Conservation (phyloP, 768 basidiomycete species). For the Panus rudis region DNA sequence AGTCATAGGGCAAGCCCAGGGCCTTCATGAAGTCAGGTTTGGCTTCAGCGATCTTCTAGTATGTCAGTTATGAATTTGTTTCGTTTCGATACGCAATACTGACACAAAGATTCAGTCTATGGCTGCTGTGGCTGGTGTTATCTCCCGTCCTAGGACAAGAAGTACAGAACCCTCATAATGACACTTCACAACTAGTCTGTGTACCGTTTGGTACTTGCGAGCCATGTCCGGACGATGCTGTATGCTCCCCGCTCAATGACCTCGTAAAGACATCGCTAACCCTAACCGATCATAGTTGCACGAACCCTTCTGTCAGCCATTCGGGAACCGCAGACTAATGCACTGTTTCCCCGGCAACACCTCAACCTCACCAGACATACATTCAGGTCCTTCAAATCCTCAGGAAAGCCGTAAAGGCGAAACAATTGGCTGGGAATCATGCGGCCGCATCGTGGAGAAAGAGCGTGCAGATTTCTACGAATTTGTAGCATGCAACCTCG, state of each 20-base stretch:
- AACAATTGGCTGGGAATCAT: slow-evolving; percentile 75
- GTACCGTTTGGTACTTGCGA: slow-evolving; percentile 52
- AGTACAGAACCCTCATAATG: slow-evolving; percentile 2
- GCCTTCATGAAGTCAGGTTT: too few relatives aligned
- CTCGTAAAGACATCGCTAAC: not conserved
- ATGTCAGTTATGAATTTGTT: too few relatives aligned
- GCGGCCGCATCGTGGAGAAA: slow-evolving; percentile 73
- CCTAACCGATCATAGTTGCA: slow-evolving; percentile 41
- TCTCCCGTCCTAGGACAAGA: too few relatives aligned
- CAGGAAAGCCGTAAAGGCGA: slow-evolving; percentile 5
- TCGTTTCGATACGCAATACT: too few relatives aligned
- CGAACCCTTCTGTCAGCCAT: slow-evolving; percentile 93
- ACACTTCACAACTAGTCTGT: slow-evolving; percentile 25
- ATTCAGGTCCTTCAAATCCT: slow-evolving; percentile 19
- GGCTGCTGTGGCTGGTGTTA: too few relatives aligned
- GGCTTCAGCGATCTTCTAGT: too few relatives aligned
- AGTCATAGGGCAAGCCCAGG: too few relatives aligned
- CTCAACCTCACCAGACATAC: slow-evolving; percentile 8
- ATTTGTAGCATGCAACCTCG: slow-evolving; percentile 78
- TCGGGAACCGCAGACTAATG: slow-evolving; percentile 85
- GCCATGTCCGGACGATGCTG: slow-evolving; percentile 56
- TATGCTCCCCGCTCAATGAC: slow-evolving; percentile 30
- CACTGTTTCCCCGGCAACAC: slow-evolving; percentile 55
- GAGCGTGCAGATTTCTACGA: slow-evolving; percentile 89
- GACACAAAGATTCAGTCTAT: too few relatives aligned